These are phyloP conservation scores for Byssochlamys sp. DNA, from an alignment of 2,329 filamentous ascomycete species.

Conservation along the genomic window DNA sequence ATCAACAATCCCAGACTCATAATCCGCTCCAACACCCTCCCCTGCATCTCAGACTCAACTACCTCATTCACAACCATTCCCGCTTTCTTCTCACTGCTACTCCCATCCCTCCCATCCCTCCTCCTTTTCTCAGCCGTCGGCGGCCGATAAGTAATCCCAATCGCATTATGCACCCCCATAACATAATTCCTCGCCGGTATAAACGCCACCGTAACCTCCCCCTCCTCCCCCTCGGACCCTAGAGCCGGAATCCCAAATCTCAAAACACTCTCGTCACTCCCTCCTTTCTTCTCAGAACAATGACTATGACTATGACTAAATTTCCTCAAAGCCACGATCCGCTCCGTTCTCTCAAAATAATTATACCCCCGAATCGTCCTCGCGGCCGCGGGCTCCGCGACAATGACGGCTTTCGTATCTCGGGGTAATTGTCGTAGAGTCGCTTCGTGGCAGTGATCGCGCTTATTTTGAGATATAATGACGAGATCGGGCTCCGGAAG, in stretches of 20 bases:
- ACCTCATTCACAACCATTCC: neutral
- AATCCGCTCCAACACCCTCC: neutral
- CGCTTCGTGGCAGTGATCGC: constrained; percentile 61
- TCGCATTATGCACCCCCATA: constrained; percentile 54
- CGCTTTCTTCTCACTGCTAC: neutral
- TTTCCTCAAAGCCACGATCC: constrained; percentile 34
- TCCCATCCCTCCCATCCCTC: neutral
- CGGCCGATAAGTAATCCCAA: constrained; percentile 63
- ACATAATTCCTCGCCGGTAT: constrained; percentile 48
- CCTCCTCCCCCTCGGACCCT: constrained; percentile 44
- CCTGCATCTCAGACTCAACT: neutral
- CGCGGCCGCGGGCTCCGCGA: constrained; percentile 57
- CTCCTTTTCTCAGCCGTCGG: constrained; percentile 25
- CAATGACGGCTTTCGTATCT: constrained; percentile 49
- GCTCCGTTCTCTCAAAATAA: constrained; percentile 48
- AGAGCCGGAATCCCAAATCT: constrained; percentile 47
- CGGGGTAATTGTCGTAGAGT: constrained; percentile 56
- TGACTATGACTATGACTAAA: constrained; percentile 25
- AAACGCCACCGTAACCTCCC: constrained; percentile 63
- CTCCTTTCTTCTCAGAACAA: constrained; percentile 3
- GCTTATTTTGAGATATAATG: constrained; percentile 52
- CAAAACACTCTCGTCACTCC: constrained; percentile 23
- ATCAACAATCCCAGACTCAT: neutral
- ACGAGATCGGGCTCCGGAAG: constrained; percentile 48
- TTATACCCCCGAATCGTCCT: constrained; percentile 59